Evolutionary conservation across 1,284 basidiomycete genomes (phyloP).

Genomic region (Boletellus dicymbophilus): DNA sequence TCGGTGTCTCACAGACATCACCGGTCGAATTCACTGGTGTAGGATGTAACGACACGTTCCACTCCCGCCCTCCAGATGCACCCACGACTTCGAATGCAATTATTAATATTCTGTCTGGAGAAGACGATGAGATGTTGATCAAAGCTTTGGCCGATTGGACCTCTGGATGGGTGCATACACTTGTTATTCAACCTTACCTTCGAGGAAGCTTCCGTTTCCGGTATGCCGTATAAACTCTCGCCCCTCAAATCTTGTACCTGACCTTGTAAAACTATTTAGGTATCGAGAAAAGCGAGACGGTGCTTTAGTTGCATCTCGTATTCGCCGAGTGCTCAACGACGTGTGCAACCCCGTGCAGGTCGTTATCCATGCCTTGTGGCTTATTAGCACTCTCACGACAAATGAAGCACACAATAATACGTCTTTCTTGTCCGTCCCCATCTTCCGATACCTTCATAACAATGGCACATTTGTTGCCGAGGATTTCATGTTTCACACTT

Average conservation of each 20-base stretch:
- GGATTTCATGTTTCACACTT: constrained; percentile 38
- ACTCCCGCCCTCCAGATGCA: not conserved
- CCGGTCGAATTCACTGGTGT: not conserved
- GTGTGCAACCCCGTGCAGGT: constrained; percentile 34
- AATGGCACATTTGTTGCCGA: constrained; percentile 30
- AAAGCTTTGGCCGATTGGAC: constrained; percentile 28
- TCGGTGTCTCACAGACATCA: constrained; percentile 6
- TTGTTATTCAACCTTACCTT: constrained; percentile 27
- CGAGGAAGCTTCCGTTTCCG: constrained; percentile 20
- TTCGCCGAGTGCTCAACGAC: constrained; percentile 18
- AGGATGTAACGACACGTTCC: not conserved
- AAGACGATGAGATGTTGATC: constrained; percentile 9
- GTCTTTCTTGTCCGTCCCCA: constrained; percentile 30
- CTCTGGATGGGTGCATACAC: constrained; percentile 28
- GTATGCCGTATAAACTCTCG: constrained; percentile 17
- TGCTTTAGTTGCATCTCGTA: constrained; percentile 16
- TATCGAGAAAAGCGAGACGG: constrained; percentile 12
- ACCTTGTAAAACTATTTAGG: constrained; percentile 14
- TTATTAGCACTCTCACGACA: constrained; percentile 38
- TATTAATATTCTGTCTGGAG: not conserved
- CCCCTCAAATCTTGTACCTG: not conserved
- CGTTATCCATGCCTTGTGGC: constrained; percentile 50
- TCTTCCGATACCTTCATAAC: constrained; percentile 31
- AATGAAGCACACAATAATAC: constrained; percentile 5
- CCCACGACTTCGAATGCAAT: not conserved